These are phyloP conservation scores for Trypanosoma brucei DNA, from an alignment of 208 protist genomes.

Conservation along the genomic window DNA sequence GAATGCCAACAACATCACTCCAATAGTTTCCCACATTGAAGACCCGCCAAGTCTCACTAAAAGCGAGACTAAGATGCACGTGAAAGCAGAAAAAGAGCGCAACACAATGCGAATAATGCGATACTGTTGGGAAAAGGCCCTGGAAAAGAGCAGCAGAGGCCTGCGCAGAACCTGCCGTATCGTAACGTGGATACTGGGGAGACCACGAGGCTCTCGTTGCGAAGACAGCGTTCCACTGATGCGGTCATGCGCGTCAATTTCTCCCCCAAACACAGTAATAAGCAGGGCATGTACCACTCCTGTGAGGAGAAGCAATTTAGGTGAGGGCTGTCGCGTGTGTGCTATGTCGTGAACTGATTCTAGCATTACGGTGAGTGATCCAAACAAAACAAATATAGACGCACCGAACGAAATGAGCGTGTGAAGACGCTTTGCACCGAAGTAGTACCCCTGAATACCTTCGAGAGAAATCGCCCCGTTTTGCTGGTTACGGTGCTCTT, in stretches of 20 bases:
- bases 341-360: conserved; percentile 40
- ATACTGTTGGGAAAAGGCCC: not conserved
- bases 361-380: conserved; percentile 42
- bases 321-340: conserved; percentile 29
- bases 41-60: conserved; percentile 12
- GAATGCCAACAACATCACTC: conserved; percentile 23
- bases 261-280: conserved; percentile 29
- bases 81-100: conserved; percentile 9
- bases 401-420: conserved; percentile 46
- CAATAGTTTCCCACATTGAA: not conserved
- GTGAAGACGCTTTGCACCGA: conserved; percentile 46
- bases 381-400: conserved; percentile 57
- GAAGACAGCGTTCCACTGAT: conserved; percentile 29
- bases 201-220: conserved; percentile 18
- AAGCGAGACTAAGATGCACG: conserved; percentile 9
- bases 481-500: not conserved
- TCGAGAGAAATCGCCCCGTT: not conserved
- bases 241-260: conserved; percentile 49
- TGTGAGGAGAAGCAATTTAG: conserved; percentile 21
- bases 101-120: not conserved
- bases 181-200: not conserved
- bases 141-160: not conserved
- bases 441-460: conserved; percentile 33
- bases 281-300: conserved; percentile 32
- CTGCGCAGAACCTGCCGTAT: conserved; percentile 4